Base-by-base conservation (phyloP, 2,329 filamentous ascomycete genomes). In the Botryosphaeria dothidea region DNA sequence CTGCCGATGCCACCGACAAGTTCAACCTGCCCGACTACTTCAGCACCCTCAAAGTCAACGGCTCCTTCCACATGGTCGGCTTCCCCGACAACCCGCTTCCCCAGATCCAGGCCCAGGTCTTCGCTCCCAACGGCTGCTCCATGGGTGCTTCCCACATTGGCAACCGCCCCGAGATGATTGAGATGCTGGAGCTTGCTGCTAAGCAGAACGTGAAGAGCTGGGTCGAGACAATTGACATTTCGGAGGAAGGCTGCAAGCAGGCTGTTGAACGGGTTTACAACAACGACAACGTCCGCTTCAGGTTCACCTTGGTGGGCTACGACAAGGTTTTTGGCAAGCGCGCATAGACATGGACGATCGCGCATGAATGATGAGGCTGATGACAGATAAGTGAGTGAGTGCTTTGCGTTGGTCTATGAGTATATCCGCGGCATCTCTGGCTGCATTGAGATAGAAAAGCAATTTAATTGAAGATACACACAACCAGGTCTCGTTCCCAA, bases 21-120 rank as follows among this genome's bases (percentile, higher is more conserved):
- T 92, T 92, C 79, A 86, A 92, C 73, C 80, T 92, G 34, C 78
- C 79, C 61, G 84, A 89, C 68, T 96, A 95, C 81, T 86, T 96
- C 72, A 86, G 85, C 67, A 85, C 93, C 71, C 85, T 96, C 75
- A 92, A 94, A 78, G 88, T 94, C 65, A 91, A 93, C 80, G 91
- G 90, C 66, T 86, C 85, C 74, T 95, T 91, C 87, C 86, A 94
- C 76, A 91, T 86, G 72, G 90, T 94, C 62, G 92, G 91, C 46
- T 83, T 95, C 73, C 92, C 92, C 3, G 91, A 93, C 74, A 90
- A 92, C 67, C 87, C 89, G 49, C 87, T 92, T 11, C 87, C 91
- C 65, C 79, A 83, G 63, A 84, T 95, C 69, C 88, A 86, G 79
- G 89, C 90, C 58, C 90, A 93, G 82, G 87, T 87, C 73, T 90